Percentiles rank a stretch among this genome's conserved stretches.
phyloP scores from a whole-genome alignment of 75 land plant genomes.

The Sequoiadendron giganteum region DNA sequence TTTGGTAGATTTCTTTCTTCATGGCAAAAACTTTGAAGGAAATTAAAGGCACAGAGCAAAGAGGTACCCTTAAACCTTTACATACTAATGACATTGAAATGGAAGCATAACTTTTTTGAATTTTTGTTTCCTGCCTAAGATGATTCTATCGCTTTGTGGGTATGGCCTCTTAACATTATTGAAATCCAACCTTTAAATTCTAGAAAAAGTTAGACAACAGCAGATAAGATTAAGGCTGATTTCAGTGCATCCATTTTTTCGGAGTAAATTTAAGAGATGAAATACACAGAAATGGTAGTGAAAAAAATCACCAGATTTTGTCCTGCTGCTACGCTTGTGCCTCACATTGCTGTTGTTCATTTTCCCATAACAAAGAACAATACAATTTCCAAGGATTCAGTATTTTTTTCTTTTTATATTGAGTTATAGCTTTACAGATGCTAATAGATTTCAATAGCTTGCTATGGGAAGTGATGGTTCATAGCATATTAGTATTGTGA shows the following conservation, averaged over 20 bases:
- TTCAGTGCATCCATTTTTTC: slow-evolving; percentile 29
- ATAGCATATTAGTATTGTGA: no score
- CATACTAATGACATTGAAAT: slow-evolving; percentile 26
- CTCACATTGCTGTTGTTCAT: no score
- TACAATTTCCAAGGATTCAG: no score
- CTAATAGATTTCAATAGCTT: slow-evolving; percentile 60
- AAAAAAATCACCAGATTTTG: no score
- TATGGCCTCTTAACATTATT: slow-evolving; percentile 74
- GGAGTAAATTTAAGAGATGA: slow-evolving; percentile 21
- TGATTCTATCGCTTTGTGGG: slow-evolving; percentile 85
- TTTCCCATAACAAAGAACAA: no score
- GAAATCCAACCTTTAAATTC: slow-evolving; percentile 74
- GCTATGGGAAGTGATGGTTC: no score
- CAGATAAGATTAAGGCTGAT: slow-evolving; percentile 45
- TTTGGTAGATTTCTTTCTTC: slow-evolving; percentile 88
- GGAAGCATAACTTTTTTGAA: slow-evolving; percentile 50
- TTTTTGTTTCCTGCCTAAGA: slow-evolving; percentile 95
- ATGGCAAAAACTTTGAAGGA: slow-evolving; percentile 57
- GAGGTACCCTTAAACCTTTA: slow-evolving; percentile 17
- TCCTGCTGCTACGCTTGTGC: no score
- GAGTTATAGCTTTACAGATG: slow-evolving; percentile 83
- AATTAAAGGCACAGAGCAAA: slow-evolving; percentile 15
- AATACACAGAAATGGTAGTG: no score
- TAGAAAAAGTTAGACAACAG: slow-evolving; percentile 64
- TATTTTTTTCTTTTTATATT: slow-evolving; percentile 32